A percentile compares a stretch with the other conserved stretches of the same genome.
phyloP scores from a whole-genome alignment of 1,284 basidiomycete genomes.

The Ustilago esculenta region DNA sequence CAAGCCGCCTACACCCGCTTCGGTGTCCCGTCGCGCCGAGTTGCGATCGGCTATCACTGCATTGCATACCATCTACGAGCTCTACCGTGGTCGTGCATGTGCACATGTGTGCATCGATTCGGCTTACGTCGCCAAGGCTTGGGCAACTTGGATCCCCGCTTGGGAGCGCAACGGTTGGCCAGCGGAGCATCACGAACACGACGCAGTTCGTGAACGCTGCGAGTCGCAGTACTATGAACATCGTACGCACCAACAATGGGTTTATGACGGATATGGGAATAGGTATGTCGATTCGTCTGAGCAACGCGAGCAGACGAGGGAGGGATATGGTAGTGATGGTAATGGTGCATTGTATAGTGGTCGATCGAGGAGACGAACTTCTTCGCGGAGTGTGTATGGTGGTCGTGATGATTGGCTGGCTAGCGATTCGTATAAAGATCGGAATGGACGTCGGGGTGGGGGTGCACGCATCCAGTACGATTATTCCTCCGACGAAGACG shows the following conservation, averaged over 20 bases:
- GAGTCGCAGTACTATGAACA: conserved; percentile 31
- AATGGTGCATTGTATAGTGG: too few species aligned
- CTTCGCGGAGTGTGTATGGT: conserved; percentile 7
- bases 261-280: conserved; percentile 18
- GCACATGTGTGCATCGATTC: conserved; percentile 60
- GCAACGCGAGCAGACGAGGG: conserved; percentile 14
- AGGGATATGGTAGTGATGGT: conserved; percentile 36
- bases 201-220: conserved; percentile 21
- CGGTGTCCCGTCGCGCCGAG: conserved; percentile 53
- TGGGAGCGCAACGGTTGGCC: conserved; percentile 62
- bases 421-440: conserved; percentile 35
- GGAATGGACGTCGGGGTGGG: conserved; percentile 10
- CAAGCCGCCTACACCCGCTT: conserved; percentile 40
- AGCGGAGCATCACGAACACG: conserved; percentile 45
- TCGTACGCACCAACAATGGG: conserved; percentile 25
- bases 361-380: conserved; percentile 11
- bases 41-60: conserved; percentile 48
- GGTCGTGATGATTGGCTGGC: conserved; percentile 41
- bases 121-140: conserved; percentile 61
- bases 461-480: conserved; percentile 24
- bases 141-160: conserved; percentile 60
- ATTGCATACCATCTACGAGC: conserved; percentile 47
- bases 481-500: conserved; percentile 43
- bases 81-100: conserved; percentile 49
- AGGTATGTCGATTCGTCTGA: conserved; percentile 24